phyloP scores from a whole-genome alignment of 345 rosid species.

The Ceriops tagal region DNA sequence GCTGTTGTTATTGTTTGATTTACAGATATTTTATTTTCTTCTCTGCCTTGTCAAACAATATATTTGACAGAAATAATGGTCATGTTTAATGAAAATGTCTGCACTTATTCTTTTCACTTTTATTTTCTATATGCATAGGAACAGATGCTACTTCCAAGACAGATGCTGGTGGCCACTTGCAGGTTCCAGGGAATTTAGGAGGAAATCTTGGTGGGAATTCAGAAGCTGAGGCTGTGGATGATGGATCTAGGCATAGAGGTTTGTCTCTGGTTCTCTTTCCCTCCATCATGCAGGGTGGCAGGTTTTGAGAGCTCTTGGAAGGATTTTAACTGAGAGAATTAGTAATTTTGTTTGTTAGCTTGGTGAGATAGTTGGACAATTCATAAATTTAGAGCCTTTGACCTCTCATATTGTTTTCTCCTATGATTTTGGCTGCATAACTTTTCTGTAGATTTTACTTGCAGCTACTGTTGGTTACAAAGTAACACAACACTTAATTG shows the following conservation, averaged over 20 bases:
- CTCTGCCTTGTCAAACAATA: too few species aligned
- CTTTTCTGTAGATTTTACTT: too few species aligned
- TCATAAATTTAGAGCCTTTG: too few species aligned
- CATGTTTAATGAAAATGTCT: too few species aligned
- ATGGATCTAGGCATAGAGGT: slow-evolving; percentile 30
- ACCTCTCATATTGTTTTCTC: too few species aligned
- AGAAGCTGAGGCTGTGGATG: slow-evolving; percentile 36
- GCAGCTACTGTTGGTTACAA: too few species aligned
- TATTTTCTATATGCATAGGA: slow-evolving; percentile 2
- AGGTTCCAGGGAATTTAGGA: slow-evolving; percentile 32
- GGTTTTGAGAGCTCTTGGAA: background rate
- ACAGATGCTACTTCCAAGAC: slow-evolving; percentile 47
- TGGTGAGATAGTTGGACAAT: background rate
- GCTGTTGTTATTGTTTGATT: too few species aligned
- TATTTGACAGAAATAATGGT: too few species aligned
- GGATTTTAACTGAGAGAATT: background rate
- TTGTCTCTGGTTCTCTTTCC: slow-evolving; percentile 20
- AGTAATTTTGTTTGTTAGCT: background rate
- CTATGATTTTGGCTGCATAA: too few species aligned
- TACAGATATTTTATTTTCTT: too few species aligned
- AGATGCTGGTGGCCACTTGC: slow-evolving; percentile 32
- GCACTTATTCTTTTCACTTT: too few species aligned
- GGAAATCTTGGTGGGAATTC: slow-evolving; percentile 20
- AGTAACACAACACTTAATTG: too few species aligned
- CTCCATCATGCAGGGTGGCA: background rate